Conservation (phyloP, 441 rosid species). For the Euphorbia schlechtendalii region DNA sequence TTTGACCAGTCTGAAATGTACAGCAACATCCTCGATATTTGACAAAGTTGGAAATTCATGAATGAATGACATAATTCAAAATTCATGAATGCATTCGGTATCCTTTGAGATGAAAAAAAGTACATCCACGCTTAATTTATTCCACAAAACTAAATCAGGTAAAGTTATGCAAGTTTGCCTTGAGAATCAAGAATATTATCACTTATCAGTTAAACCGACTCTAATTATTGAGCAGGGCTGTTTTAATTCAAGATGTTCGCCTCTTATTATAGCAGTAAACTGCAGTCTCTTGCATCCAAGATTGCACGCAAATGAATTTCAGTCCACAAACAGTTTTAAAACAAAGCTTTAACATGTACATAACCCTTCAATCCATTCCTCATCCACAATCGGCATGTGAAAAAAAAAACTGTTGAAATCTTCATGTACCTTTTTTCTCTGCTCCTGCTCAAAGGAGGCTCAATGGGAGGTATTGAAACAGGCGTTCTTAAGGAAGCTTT, state of each 20-base stretch:
- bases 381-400: not conserved
- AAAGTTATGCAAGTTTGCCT: not conserved
- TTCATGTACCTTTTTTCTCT: slow-evolving; percentile 46
- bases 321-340: slow-evolving; percentile 4
- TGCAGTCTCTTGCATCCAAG: slow-evolving; percentile 1
- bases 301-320: not conserved
- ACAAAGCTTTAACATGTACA: too few relatives aligned
- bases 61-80: too few relatives aligned
- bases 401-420: not conserved
- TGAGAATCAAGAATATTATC: not conserved
- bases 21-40: too few relatives aligned
- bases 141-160: slow-evolving; percentile 1
- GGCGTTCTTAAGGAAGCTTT: slow-evolving; percentile 48
- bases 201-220: too few relatives aligned
- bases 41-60: too few relatives aligned
- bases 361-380: too few relatives aligned
- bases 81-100: too few relatives aligned
- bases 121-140: not conserved
- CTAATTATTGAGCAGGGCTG: not conserved
- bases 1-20: too few relatives aligned
- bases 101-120: too few relatives aligned
- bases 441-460: slow-evolving; percentile 38
- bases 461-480: slow-evolving; percentile 49
- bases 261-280: not conserved
- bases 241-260: not conserved